Base-by-base conservation (phyloP, 2,329 filamentous ascomycete genomes). In the Hymenoscyphus fructigenus region DNA sequence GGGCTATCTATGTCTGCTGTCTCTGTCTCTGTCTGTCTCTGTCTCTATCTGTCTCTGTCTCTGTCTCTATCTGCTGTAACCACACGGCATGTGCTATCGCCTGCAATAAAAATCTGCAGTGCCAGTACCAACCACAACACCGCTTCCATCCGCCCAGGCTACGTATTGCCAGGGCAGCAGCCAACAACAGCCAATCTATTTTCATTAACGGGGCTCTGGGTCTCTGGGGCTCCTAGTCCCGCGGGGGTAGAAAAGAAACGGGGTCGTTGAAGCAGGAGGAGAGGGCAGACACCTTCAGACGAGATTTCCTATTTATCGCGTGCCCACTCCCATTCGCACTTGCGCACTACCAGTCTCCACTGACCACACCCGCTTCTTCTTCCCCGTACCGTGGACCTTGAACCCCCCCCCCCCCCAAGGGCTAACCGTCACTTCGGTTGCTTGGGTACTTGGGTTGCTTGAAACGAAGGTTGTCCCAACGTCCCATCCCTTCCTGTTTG, bases 81-180 rank as follows among this genome's bases (percentile, higher is more conserved):
- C 20, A 20, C 12, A 50, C 44, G n/a, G 44, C 44, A 50, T 26
- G 47, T 53, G 47, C 47, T 53, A 53, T 53, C 47, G 47, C 47
- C 47, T 53, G 47, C 47, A 53, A 53, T 53, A 53, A 50, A 50
- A 53, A 53, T 53, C 47, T 53, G 20, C 47, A 23, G 47, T 53
- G 26, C 44, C n/a, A 6, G 6, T 50, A 50, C 47, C 20, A 53
- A 53, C 47, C 20, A 53, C 44, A 50, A 23, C 7, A 20, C n/a
- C 44, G 20, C 20, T 23, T 23, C 44, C 44, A 23, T 50, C 44
- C 23, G 44, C 44, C 44, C 44, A 50, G 38, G 14, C 38, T 9
- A 44, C 17, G 17, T n/a, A n/a, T 44, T 44, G 41, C 17, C 41
- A 44, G 29, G 29, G 29, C 5, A 32, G 29, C 29, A 32, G 36